Evolutionary conservation across 1,284 basidiomycete species (phyloP).

Genomic region (Athelia psychrophila): DNA sequence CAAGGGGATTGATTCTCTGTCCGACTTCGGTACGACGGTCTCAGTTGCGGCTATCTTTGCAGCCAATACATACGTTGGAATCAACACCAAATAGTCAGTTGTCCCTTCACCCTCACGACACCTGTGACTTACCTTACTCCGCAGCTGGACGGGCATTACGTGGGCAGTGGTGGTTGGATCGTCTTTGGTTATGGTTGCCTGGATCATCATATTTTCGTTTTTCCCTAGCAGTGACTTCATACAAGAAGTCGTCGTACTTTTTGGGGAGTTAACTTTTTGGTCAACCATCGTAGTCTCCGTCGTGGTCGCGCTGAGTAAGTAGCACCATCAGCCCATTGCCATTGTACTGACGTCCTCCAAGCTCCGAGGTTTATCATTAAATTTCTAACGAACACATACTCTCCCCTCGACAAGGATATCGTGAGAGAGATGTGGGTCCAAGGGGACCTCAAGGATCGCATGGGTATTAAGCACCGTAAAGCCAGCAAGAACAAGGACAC

Average conservation of each 20-base stretch:
- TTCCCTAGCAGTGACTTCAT: constrained; percentile 70
- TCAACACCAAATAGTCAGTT: constrained; percentile 85
- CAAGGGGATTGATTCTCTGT: constrained; percentile 71
- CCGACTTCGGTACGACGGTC: constrained; percentile 93
- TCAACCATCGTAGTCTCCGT: constrained; percentile 68
- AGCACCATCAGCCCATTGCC: constrained; percentile 18
- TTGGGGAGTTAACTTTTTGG: constrained; percentile 83
- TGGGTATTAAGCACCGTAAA: constrained; percentile 69
- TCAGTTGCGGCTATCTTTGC: constrained; percentile 84
- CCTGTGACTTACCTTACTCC: constrained; percentile 10
- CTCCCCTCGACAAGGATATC: constrained; percentile 80
- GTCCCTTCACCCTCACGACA: constrained; percentile 2
- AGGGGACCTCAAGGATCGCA: constrained; percentile 80
- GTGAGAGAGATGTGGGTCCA: constrained; percentile 88
- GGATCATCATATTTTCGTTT: constrained; percentile 86
- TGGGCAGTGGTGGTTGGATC: constrained; percentile 81
- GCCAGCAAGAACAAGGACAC: constrained; percentile 34
- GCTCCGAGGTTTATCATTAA: constrained; percentile 75
- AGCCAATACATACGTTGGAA: constrained; percentile 86
- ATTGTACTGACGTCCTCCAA: constrained; percentile 24
- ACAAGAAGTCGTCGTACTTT: constrained; percentile 73
- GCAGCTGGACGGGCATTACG: constrained; percentile 86
- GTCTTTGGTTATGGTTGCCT: constrained; percentile 74
- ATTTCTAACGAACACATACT: constrained; percentile 63
- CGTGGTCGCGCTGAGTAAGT: constrained; percentile 67